Base-by-base conservation (phyloP, 257 asterid genomes). In the Oldenlandia corymbosa region DNA sequence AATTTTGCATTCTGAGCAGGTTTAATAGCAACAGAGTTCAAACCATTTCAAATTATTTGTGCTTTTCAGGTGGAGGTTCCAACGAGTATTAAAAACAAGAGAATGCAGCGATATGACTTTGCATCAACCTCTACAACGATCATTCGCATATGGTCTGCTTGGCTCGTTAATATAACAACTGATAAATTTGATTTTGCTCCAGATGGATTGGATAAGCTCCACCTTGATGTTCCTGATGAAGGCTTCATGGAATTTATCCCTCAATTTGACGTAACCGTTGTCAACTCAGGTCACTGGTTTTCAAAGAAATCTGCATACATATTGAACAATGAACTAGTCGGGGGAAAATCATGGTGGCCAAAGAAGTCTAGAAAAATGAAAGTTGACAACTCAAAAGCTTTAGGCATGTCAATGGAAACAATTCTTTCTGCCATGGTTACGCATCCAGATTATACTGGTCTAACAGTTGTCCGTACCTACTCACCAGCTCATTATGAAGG, bases 401-500 rank as follows among this genome's bases (percentile, higher is more conserved):
- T 53, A 6, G 58, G 58, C 13, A 28, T 53, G 20, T 53, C 58
- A 26, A 37, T 53, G 7, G 58, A 53, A 37, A 53, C 58, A n/a
- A 53, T 53, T 53, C 27, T 53, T 18, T 26, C 18, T 53, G 58
- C 58, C 26, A 26, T 53, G 37, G 37, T 27, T 53, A 36, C 26
- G 32, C 58, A 53, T 53, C 58, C 37, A 53, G 27, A 53, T 53
- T 31, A 53, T 10, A 53, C 58, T 2, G 58, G 58, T 53, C 13
- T 53, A 4, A 53, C 58, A 26, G 27, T 53, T 20, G 26, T 27
- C 37, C 58, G 58, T 26, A 26, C 58, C 32, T 53, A 10, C 27
- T 53, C 58, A 20, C 58, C 58, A 13, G 58, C 26, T 53, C 58
- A 53, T 53, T 53, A 53, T 26, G 58, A 53, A 37, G 58, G 58